Percentiles rank a stretch among this genome's conserved stretches.
phyloP scores from a whole-genome alignment of 2,329 filamentous ascomycete genomes.

The Juglanconis oblonga region DNA sequence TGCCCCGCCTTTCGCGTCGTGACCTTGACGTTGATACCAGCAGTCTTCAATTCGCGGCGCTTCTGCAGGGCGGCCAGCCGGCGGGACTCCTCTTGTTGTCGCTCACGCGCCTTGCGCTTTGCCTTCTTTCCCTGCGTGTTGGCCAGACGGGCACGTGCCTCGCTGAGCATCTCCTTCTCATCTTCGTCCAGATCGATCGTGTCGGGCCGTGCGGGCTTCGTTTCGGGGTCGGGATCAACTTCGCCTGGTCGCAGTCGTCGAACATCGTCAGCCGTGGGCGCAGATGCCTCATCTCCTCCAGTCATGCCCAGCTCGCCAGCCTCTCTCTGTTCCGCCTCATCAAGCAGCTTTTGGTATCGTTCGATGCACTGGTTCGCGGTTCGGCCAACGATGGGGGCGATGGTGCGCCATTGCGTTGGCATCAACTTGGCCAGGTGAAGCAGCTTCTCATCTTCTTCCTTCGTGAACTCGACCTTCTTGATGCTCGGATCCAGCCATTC shows the following conservation, averaged over 20 bases:
- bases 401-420: conserved; percentile 98
- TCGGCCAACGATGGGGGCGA: conserved; percentile 91
- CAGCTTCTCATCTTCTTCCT: conserved; percentile 97
- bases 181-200: conserved; percentile 98
- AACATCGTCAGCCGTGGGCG: conserved; percentile 90
- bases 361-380: conserved; percentile 97
- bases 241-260: conserved; percentile 85
- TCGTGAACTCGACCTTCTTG: conserved; percentile 98
- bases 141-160: conserved; percentile 90
- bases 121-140: conserved; percentile 99
- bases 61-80: conserved; percentile 90
- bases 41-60: conserved; percentile 91
- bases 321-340: conserved; percentile 91
- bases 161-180: conserved; percentile 98
- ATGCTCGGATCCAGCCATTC: conserved; percentile 99
- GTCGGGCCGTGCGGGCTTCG: conserved; percentile 90
- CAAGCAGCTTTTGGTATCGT: conserved; percentile 92
- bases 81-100: conserved; percentile 91
- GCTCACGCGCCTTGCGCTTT: conserved; percentile 92
- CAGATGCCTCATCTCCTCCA: conserved; percentile 81
- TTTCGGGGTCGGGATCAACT: conserved; percentile 95
- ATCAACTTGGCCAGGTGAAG: conserved; percentile 96
- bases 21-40: conserved; percentile 97
- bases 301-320: conserved; percentile 75
- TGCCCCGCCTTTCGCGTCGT: conserved; percentile 87